These are phyloP conservation scores for Salix exigua DNA, from an alignment of 345 rosid genomes.

Conservation along the genomic window DNA sequence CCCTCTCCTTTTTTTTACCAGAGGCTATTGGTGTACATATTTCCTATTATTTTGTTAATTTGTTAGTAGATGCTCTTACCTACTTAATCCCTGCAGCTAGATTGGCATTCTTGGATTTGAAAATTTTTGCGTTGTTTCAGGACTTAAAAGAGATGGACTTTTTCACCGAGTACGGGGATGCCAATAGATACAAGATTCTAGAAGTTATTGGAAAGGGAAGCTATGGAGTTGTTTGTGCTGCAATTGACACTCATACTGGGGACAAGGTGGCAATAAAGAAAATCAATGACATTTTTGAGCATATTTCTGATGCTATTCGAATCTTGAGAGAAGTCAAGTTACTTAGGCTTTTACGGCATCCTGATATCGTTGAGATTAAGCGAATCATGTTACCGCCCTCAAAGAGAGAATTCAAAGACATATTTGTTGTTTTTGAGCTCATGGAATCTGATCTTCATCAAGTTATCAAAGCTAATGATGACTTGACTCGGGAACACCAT, in stretches of 20 bases:
- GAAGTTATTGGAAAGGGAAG: slow-evolving; percentile 96
- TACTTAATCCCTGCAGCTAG: neutral
- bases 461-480: slow-evolving; percentile 97
- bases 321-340: slow-evolving; percentile 91
- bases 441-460: slow-evolving; percentile 99
- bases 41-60: neutral
- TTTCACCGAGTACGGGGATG: slow-evolving; percentile 96
- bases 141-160: slow-evolving; percentile 73
- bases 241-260: slow-evolving; percentile 86
- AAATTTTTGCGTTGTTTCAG: slow-evolving; percentile 19
- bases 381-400: slow-evolving; percentile 94
- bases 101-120: neutral
- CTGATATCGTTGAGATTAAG: slow-evolving; percentile 93
- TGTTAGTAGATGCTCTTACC: neutral
- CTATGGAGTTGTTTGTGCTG: slow-evolving; percentile 98
- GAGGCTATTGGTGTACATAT: neutral
- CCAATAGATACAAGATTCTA: slow-evolving; percentile 76
- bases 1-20: neutral
- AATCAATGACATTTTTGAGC: slow-evolving; percentile 86
- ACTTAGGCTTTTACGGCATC: slow-evolving; percentile 81
- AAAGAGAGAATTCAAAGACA: slow-evolving; percentile 87
- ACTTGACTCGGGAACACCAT: slow-evolving; percentile 91
- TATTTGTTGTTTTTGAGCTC: slow-evolving; percentile 93
- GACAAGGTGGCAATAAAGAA: slow-evolving; percentile 93
- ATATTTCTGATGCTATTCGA: slow-evolving; percentile 79